phyloP scores from a whole-genome alignment of 2,329 filamentous ascomycete species.

The Scedosporium apiospermum region DNA sequence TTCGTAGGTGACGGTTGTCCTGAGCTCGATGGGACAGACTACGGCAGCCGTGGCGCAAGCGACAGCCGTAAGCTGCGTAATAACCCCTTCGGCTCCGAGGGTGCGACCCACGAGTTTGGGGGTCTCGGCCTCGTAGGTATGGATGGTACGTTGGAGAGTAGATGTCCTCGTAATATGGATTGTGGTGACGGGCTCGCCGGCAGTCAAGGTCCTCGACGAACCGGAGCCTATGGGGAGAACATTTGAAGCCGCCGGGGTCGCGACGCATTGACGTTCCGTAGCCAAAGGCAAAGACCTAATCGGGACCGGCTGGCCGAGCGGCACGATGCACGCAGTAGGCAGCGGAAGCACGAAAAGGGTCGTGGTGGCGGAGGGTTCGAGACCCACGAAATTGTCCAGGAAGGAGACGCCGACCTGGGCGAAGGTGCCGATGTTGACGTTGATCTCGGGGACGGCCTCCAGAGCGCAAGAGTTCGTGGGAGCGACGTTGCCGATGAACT shows the following conservation, averaged over 20 bases:
- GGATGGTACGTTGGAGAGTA: not conserved
- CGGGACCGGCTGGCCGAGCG: not conserved
- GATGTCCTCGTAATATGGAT: not conserved
- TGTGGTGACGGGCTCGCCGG: not conserved
- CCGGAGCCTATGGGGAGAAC: not conserved
- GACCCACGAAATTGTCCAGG: not conserved
- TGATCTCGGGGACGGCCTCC: constrained; percentile 3
- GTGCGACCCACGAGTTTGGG: not conserved
- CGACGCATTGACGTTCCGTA: not conserved
- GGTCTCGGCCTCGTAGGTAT: not conserved
- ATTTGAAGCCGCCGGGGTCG: not conserved
- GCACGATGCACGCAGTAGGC: not conserved
- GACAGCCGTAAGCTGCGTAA: not conserved
- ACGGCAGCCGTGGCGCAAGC: not conserved
- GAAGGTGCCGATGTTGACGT: constrained; percentile 5
- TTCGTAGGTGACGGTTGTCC: constrained; percentile 4
- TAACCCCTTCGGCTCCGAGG: not conserved
- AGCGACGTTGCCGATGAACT: constrained; percentile 1
- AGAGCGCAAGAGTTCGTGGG: constrained; percentile 3
- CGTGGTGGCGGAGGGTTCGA: constrained; percentile 1
- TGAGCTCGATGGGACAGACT: constrained; percentile 1
- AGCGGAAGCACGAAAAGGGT: constrained; percentile 4
- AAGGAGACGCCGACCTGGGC: not conserved
- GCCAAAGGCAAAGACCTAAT: not conserved
- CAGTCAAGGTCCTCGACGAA: not conserved